Base-by-base conservation (phyloP, 2,329 filamentous ascomycete genomes). In the Neonectria magnoliae region DNA sequence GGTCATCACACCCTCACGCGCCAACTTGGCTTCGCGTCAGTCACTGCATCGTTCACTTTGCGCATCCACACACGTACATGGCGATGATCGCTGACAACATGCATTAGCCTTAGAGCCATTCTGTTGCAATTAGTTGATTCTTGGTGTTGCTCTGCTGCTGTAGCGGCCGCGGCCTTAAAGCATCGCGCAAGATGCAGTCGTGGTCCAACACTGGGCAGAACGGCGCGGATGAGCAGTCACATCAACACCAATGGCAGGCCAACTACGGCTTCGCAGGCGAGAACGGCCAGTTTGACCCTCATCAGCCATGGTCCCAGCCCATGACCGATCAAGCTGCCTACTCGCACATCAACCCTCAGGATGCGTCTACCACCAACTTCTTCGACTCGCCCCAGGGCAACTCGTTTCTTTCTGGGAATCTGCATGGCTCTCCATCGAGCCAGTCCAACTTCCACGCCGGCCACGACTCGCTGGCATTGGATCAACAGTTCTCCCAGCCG, bases 161-260 rank as follows among this genome's bases (percentile, higher is more conserved):
- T 64, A 53, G 70, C 59, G 66, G 64, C 70, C 60, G 63, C 56
- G 60, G 63, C 64, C 71, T 67, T 61, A 70, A 38, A 68, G 60
- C 67, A 67, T 65, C 68, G 62, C 50, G 63, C 73, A 76, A 73
- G 66, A 81, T 81, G 80, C 80, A 81, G 76, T 79, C 80, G 64
- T 81, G 80, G 80, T 68, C 78, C 44, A 75, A 74, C 60, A 69
- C 75, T 62, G 74, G 76, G 70, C 79, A 80, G 69, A 77, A 75
- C 57, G 79, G 78, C 69, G 69, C 76, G 56, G 76, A 79, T 61
- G 77, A 75, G 59, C 75, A 76, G 57, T 64, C 72, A 27, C 73
- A 69, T 54, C 71, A 75, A 44, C 73, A 73, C 56, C 74, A 76
- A 61, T 81, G 80, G 80, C 74, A 76, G 61, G 62, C 73, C 51